These are phyloP conservation scores for Aurinia saxatilis DNA, from an alignment of 345 rosid genomes.

Conservation along the genomic window DNA sequence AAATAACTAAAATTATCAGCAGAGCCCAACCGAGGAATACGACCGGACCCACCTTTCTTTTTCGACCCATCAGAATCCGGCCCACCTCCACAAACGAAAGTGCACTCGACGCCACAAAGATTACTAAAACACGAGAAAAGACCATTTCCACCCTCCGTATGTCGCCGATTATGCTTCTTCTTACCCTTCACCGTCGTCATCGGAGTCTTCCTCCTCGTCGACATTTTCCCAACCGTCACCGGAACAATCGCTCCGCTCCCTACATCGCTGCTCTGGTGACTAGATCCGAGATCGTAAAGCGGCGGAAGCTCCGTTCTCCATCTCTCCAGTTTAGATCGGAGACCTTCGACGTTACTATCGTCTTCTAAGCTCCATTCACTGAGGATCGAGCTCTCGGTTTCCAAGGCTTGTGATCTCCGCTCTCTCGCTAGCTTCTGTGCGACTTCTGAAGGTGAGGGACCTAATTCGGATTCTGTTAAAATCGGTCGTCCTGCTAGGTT, in stretches of 20 bases:
- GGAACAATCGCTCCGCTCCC: slow-evolving; percentile 4
- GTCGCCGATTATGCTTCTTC: slow-evolving; percentile 30
- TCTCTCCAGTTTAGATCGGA: slow-evolving; percentile 68
- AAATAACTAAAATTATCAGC: slow-evolving; percentile 26
- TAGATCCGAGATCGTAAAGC: slow-evolving; percentile 45
- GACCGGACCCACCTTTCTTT: slow-evolving; percentile 12
- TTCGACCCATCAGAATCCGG: slow-evolving; percentile 16
- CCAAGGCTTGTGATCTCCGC: slow-evolving; percentile 18
- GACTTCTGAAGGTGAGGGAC: slow-evolving; percentile 88
- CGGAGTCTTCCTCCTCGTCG: slow-evolving; percentile 24
- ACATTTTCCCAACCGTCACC: slow-evolving; percentile 7
- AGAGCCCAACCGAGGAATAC: slow-evolving; percentile 26
- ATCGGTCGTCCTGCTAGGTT: slow-evolving; percentile 23
- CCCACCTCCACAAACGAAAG: slow-evolving; percentile 59
- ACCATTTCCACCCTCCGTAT: slow-evolving; percentile 33
- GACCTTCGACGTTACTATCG: slow-evolving; percentile 59
- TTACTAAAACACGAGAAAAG: slow-evolving; percentile 65
- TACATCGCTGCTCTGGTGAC: slow-evolving; percentile 23
- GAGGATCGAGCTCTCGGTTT: slow-evolving; percentile 43
- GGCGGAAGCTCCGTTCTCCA: slow-evolving; percentile 81
- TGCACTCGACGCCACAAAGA: slow-evolving; percentile 60
- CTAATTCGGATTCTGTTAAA: slow-evolving; percentile 64
- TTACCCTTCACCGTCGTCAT: background rate
- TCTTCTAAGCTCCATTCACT: slow-evolving; percentile 54
- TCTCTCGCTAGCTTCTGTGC: slow-evolving; percentile 51